Evolutionary conservation across 2,329 filamentous ascomycete genomes (phyloP), one percentile per base, ranked within the genome.

Genomic region (Amylocarpus encephaloides): DNA sequence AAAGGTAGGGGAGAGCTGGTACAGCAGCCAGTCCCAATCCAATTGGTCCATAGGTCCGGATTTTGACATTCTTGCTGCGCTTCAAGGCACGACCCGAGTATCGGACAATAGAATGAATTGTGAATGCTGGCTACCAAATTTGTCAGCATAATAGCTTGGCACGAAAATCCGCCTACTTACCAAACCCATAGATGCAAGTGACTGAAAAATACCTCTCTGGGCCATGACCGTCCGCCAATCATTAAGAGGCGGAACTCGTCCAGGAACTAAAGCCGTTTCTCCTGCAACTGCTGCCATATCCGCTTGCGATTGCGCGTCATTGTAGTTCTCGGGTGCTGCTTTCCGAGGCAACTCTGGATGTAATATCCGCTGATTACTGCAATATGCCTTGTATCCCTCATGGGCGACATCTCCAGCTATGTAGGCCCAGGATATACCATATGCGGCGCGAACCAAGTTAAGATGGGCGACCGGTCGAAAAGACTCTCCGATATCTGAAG

Each of bases 371-470:
- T 93, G 87, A 66, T 98, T 97, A 50, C 86, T 81, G 68, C 86
- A 79, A 67, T 96, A 97, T 6, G 92, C 85, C 66, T 96, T 95
- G 74, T 95, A 97, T 5, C 93, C 92, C 69, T 98, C 93, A 65
- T 96, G 85, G 32, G 79, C 77, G 43, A 97, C 92, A 64, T 98
- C 93, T 43, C 93, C 92, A 12, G 90, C 70, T 18, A 98, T 79
- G 64, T 98, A 98, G 10, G 86, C 75, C 93, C 93, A 97, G 1
- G 88, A 95, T 38, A 98, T 74, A 43, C 81, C 92, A 65, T 98
- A 98, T 5, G 93, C 93, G 43, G 80, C 75, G 52, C 85, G 80
- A 10, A 98, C 86, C 2, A 94, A 71, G 62, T 77, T 83, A 0
- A 90, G 92, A 66, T 96, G 91, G 3, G 92, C 91, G 35, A 98